Conservation (phyloP, 2,329 filamentous ascomycete species). For the Aspergillus pseudonomiae region DNA sequence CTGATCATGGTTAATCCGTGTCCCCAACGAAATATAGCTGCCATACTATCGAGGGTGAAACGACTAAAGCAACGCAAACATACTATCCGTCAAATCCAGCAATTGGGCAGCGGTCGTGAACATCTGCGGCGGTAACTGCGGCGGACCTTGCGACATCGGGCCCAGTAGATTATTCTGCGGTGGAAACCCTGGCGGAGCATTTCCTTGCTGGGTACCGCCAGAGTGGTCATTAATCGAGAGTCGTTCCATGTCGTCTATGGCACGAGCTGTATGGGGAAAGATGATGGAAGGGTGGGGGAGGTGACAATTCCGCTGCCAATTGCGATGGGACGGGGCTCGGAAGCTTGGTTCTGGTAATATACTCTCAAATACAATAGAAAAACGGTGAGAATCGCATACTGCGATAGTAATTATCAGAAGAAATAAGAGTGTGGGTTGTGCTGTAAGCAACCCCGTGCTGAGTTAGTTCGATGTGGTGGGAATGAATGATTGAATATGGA, state of each 20-base stretch:
- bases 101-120: constrained; percentile 97
- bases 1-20: constrained; percentile 52
- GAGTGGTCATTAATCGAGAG: constrained; percentile 39
- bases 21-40: neutral
- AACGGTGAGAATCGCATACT: constrained; percentile 10
- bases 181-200: constrained; percentile 31
- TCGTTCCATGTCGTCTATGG: constrained; percentile 36
- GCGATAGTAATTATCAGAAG: neutral
- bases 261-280: constrained; percentile 16
- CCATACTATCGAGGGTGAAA: neutral
- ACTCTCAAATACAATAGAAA: neutral
- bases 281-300: constrained; percentile 11
- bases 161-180: constrained; percentile 32
- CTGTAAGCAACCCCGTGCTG: constrained; percentile 4
- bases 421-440: neutral
- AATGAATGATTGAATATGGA: neutral
- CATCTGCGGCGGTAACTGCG: constrained; percentile 76
- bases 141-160: constrained; percentile 42
- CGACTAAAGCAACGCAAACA: constrained; percentile 37
- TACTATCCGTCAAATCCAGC: constrained; percentile 96
- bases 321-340: constrained; percentile 6
- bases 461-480: constrained; percentile 2
- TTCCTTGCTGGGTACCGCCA: constrained; percentile 30
- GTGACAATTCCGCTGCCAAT: constrained; percentile 7
- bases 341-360: neutral